Percentiles rank a stretch among this genome's conserved stretches.
Evolutionary conservation across 176 grass and related monocot genomes (phyloP).

Genomic region (Carex cristatella): DNA sequence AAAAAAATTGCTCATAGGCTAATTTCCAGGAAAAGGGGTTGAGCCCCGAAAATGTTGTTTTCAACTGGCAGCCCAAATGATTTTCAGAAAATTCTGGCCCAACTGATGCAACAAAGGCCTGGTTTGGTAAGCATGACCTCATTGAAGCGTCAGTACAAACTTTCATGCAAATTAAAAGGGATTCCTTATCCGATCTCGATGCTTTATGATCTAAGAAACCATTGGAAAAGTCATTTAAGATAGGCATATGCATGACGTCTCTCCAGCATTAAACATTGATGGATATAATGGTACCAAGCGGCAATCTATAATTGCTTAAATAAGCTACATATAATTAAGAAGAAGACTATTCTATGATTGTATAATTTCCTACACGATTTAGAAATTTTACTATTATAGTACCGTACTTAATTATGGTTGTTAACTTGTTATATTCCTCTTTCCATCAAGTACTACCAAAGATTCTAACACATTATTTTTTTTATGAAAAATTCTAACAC

Average conservation of each 20-base stretch:
- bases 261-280: not conserved
- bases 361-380: not conserved
- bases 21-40: not conserved
- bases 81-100: not conserved
- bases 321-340: not conserved
- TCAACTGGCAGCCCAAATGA: not conserved
- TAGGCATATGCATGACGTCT: not conserved
- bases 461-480: not conserved
- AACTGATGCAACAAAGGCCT: not conserved
- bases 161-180: not conserved
- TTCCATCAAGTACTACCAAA: not conserved
- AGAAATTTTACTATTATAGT: not conserved
- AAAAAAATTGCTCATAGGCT: not conserved
- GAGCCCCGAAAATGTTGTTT: not conserved
- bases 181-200: not conserved
- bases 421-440: not conserved
- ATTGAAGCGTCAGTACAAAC: not conserved
- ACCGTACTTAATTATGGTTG: not conserved
- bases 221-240: not conserved
- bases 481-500: not conserved
- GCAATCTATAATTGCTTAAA: not conserved
- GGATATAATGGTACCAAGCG: not conserved
- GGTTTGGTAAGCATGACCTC: not conserved
- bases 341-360: not conserved
- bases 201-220: not conserved